These are phyloP conservation scores for Tulasnella sp. DNA, from an alignment of 768 basidiomycete genomes.

Conservation along the genomic window DNA sequence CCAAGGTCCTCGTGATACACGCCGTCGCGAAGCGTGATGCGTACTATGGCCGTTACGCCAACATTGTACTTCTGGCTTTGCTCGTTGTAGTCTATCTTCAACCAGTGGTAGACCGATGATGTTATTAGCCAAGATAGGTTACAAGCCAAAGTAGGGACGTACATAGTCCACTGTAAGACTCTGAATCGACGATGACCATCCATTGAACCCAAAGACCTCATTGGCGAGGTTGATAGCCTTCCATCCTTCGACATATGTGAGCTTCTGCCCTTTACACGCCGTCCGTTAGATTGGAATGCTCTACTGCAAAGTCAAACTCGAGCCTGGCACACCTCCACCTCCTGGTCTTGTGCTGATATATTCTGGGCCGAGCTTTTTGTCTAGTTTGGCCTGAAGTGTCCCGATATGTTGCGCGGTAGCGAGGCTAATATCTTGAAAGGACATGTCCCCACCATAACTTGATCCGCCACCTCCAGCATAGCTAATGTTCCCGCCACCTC, in stretches of 20 bases:
- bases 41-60: slow-evolving; percentile 74
- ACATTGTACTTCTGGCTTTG: slow-evolving; percentile 54
- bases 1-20: slow-evolving; percentile 89
- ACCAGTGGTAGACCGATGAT: not conserved
- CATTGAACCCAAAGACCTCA: slow-evolving; percentile 97
- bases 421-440: slow-evolving; percentile 37
- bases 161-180: slow-evolving; percentile 45
- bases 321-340: slow-evolving; percentile 37
- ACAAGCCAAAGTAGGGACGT: not conserved
- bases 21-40: slow-evolving; percentile 81
- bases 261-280: slow-evolving; percentile 52
- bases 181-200: slow-evolving; percentile 77
- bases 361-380: slow-evolving; percentile 88
- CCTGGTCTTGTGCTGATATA: slow-evolving; percentile 83
- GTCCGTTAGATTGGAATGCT: not conserved
- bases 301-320: not conserved
- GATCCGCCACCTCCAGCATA: too few relatives aligned
- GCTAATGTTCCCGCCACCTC: too few relatives aligned
- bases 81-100: slow-evolving; percentile 62
- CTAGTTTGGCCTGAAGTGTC: slow-evolving; percentile 64
- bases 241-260: slow-evolving; percentile 96
- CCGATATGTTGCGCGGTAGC: slow-evolving; percentile 58
- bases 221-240: slow-evolving; percentile 96
- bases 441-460: too few relatives aligned
- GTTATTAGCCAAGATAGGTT: not conserved